Evolutionary conservation across 192 early-diverging fungal species (phyloP), one percentile per base, ranked within the genome.

Genomic region (Backusella macrospora): DNA sequence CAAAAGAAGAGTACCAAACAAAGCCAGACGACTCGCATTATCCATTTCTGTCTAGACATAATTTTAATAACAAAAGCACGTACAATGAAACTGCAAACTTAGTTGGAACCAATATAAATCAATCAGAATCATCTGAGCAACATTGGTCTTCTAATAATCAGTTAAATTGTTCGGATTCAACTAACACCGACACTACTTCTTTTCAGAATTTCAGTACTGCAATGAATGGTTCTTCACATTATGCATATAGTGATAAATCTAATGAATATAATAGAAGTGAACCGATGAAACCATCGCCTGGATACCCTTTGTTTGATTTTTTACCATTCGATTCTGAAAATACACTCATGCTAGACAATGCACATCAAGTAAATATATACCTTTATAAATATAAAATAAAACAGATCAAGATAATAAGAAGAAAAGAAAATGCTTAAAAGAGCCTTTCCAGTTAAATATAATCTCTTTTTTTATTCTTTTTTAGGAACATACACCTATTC

Each of bases 21-120:
- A 26, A 23, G 5, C 21, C 9, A 10, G 21, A 59, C 13, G 52
- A 59, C 26, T 59, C 52, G 5, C 21, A 59, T 59, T 59, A 59
- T 23, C 10, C 52, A 59, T 59, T 59, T 59, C 8, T 59, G 21
- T n/a, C 52, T 59, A 59, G 52, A 23, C 52, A 59, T 23, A 23
- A 66, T 18, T 66, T n/a, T 66, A 66, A 21, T 40, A 66, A 66
- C 65, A 66, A 43, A 66, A 66, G 21, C 12, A 21, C 65, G 10
- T 40, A 66, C 10, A 59, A 59, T 26, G 52, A 59, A 26, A 26
- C 21, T 59, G 52, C 21, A 59, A 23, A 59, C 52, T 59, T 66
- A 39, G 40, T 21, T 66, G 65, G 18, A 40, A 21, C 15, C n/a
- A 38, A 18, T 18, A 42, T 42, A 18, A 43, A 66, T 66, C 65